Percentiles rank a stretch among this genome's conserved stretches.
phyloP scores from a whole-genome alignment of 2,329 filamentous ascomycete species.

The Helicocarpus griseus region DNA sequence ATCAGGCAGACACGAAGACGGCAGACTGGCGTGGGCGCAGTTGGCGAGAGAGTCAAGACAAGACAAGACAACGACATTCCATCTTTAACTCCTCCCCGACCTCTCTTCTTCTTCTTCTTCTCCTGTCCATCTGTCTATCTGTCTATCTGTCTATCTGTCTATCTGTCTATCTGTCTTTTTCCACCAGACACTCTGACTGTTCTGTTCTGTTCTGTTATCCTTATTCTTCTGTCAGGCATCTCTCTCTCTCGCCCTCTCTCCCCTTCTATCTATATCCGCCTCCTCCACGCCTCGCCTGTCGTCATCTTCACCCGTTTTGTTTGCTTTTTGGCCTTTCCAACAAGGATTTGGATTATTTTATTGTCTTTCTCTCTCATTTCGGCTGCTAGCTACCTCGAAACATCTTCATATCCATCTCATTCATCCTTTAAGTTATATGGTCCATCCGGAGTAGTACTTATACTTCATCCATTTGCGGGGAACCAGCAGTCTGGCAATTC shows the following conservation, averaged over 20 bases:
- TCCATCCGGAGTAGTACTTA: too few species aligned
- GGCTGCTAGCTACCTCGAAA: too few species aligned
- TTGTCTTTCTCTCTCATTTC: too few species aligned
- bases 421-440: neutral
- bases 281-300: too few species aligned
- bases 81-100: conserved; percentile 11
- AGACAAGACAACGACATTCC: conserved; percentile 15
- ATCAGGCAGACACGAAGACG: conserved; percentile 29
- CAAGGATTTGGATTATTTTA: too few species aligned
- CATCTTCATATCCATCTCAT: too few species aligned
- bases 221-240: neutral
- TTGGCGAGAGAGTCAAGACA: too few species aligned
- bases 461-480: neutral
- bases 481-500: neutral
- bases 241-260: neutral
- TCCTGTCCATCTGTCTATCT: conserved; percentile 7
- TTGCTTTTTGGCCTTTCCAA: too few species aligned
- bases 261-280: too few species aligned
- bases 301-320: neutral
- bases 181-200: too few species aligned
- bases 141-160: neutral
- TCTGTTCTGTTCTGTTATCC: too few species aligned
- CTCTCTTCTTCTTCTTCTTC: conserved; percentile 12
- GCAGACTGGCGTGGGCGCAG: neutral
- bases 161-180: neutral